Base-by-base conservation (phyloP, 2,329 filamentous ascomycete genomes). In the Daldinia sp. region DNA sequence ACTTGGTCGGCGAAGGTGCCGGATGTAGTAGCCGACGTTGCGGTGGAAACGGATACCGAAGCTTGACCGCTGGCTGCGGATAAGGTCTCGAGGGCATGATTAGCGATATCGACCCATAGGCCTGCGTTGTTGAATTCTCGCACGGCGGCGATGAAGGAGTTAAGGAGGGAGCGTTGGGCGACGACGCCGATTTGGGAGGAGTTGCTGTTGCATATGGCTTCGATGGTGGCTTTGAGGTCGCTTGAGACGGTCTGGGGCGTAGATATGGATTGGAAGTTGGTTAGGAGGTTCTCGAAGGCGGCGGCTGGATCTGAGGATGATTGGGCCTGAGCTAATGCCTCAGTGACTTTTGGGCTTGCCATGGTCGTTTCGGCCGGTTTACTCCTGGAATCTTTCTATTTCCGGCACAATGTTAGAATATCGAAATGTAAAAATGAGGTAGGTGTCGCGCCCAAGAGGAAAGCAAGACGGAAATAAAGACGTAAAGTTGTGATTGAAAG, bases 1-100 rank as follows among this genome's bases (percentile, higher is more conserved):
- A 91, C 88, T 77, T 96, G 93, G 76, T 98, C 94, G 77, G 95
- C 88, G 73, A 93, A 95, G 1, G 90, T 91, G 29, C 64, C 61
- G 1, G 56, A 43, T 2, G 56, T 52, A 3, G 61, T 39, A 5
- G 35, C 21, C 7, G 54, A 11, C 11, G 47, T 19, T 0, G 50
- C 35, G 2, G 50, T 30, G 10, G 50, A 53, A 2, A 41, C 30
- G 1, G 48, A 25, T 1, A 23, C 34, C 0, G 78, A 89, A 25
- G 75, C 87, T 80, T 76, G 90, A 78, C 45, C 45, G 27, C 48
- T 34, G 21, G 58, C 39, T 0, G 75, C 84, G 76, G 79, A 73
- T 52, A 97, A 84, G 41, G 87, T 81, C 51, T 83, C 79, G 39
- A 96, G 84, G n/a, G 92, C 85, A 74, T 90, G 87, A 71, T 86